Evolutionary conservation across 2,329 filamentous ascomycete species (phyloP).

Genomic region (Epichloe gansuensis): DNA sequence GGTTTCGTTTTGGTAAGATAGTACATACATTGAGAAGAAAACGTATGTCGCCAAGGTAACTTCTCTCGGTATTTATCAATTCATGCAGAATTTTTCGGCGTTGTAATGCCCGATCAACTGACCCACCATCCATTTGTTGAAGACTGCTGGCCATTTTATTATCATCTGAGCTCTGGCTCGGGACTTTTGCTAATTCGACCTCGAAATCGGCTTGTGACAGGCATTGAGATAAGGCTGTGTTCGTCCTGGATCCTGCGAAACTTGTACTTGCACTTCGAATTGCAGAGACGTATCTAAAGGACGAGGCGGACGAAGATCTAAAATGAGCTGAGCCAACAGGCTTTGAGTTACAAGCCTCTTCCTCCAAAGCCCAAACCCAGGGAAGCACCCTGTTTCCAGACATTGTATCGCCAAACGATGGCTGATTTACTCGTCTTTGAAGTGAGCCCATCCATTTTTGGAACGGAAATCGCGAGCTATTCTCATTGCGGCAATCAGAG

Average conservation of each 20-base stretch:
- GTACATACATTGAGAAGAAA: slow-evolving; percentile 67
- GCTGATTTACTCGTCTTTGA: slow-evolving; percentile 41
- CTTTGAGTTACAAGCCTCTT: not conserved
- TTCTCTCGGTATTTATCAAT: slow-evolving; percentile 72
- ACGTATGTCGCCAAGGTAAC: slow-evolving; percentile 77
- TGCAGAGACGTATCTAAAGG: slow-evolving; percentile 66
- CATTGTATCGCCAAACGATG: slow-evolving; percentile 7
- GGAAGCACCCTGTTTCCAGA: slow-evolving; percentile 4
- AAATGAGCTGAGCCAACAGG: slow-evolving; percentile 3
- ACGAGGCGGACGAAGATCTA: slow-evolving; percentile 49
- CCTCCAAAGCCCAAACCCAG: not conserved
- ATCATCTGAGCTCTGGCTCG: slow-evolving; percentile 50
- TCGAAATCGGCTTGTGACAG: slow-evolving; percentile 49
- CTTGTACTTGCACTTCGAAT: slow-evolving; percentile 74
- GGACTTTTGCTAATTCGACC: slow-evolving; percentile 46
- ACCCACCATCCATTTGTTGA: slow-evolving; percentile 48
- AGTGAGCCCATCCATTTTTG: slow-evolving; percentile 62
- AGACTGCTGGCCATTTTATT: slow-evolving; percentile 46
- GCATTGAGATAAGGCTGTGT: slow-evolving; percentile 36
- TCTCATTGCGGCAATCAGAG: not conserved
- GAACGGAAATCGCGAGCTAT: slow-evolving; percentile 35
- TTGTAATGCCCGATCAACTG: slow-evolving; percentile 59
- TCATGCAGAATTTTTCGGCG: slow-evolving; percentile 74
- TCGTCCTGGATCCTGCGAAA: slow-evolving; percentile 49
- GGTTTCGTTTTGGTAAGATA: not conserved